Evolutionary conservation across 345 rosid species (phyloP).

Genomic region (Populus tremula): DNA sequence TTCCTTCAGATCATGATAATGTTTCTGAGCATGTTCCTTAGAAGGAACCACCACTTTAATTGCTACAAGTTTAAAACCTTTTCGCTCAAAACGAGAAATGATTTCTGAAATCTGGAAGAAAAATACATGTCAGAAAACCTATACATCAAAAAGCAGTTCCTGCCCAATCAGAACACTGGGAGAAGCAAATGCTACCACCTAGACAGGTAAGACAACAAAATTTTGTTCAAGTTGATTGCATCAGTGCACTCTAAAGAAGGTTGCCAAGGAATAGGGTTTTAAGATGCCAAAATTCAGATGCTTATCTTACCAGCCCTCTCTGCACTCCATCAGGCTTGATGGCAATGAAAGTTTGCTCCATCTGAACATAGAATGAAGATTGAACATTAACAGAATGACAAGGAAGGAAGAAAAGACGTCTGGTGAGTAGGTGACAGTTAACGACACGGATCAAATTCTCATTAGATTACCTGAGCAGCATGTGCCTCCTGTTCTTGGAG

Average conservation of each 20-base stretch:
- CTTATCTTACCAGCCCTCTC: conserved; percentile 78
- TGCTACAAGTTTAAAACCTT: conserved; percentile 95
- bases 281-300: not conserved
- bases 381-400: conserved; percentile 1
- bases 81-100: conserved; percentile 88
- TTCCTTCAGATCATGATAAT: conserved; percentile 89
- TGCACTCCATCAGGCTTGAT: conserved; percentile 99
- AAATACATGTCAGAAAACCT: not conserved
- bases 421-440: not conserved
- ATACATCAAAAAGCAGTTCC: not conserved
- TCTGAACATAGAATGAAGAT: conserved; percentile 34
- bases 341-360: conserved; percentile 94
- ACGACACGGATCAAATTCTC: not conserved
- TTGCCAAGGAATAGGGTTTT: not conserved
- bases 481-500: conserved; percentile 84
- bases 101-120: conserved; percentile 73
- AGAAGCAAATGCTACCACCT: conserved; percentile 4
- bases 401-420: not conserved
- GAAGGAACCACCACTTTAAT: conserved; percentile 76
- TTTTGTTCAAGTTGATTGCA: conserved; percentile 7
- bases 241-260: not conserved
- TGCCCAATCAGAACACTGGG: not conserved
- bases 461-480: conserved; percentile 75
- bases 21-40: conserved; percentile 80
- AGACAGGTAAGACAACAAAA: not conserved